A percentile compares a stretch with the other conserved stretches of the same genome.
phyloP scores from a whole-genome alignment of 768 basidiomycete species.

The Infundibulicybe gibba region DNA sequence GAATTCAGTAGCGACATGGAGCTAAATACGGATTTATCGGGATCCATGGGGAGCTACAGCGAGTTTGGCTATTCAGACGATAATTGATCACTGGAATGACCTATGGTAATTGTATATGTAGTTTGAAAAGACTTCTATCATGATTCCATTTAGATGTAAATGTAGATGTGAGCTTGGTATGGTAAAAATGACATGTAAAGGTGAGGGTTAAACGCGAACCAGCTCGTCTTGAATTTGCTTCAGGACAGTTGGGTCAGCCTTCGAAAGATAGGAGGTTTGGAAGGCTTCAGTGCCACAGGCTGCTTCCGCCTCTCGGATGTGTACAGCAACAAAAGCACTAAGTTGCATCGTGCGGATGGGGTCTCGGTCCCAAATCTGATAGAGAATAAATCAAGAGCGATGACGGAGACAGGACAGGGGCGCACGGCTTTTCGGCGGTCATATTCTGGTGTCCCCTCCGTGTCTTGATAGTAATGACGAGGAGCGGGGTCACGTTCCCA shows the following conservation, averaged over 20 bases:
- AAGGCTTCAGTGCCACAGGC: constrained; percentile 56
- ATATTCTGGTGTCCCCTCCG: constrained; percentile 72
- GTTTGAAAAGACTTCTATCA: constrained; percentile 1
- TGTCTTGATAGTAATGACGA: constrained; percentile 53
- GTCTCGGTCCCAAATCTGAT: constrained; percentile 66
- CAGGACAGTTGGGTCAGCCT: constrained; percentile 72
- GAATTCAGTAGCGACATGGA: constrained; percentile 55
- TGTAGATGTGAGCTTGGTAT: neutral
- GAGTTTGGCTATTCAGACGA: constrained; percentile 39
- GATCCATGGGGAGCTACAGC: constrained; percentile 50
- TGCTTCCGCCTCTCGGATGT: constrained; percentile 62
- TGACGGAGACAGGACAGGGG: constrained; percentile 8
- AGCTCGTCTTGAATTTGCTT: constrained; percentile 64
- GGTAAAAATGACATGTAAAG: too few species aligned
- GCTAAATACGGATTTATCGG: constrained; percentile 47
- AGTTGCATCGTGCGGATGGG: constrained; percentile 67
- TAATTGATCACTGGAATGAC: constrained; percentile 7
- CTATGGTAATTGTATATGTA: neutral
- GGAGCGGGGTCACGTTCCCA: constrained; percentile 72
- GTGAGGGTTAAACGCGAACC: constrained; percentile 11
- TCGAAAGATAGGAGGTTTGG: constrained; percentile 54
- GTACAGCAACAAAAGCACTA: constrained; percentile 52
- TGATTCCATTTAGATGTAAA: neutral
- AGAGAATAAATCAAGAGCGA: constrained; percentile 1
- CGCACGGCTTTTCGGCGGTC: constrained; percentile 69